Conservation (phyloP, 2,329 filamentous ascomycete species). For the Colletotrichum karsti region DNA sequence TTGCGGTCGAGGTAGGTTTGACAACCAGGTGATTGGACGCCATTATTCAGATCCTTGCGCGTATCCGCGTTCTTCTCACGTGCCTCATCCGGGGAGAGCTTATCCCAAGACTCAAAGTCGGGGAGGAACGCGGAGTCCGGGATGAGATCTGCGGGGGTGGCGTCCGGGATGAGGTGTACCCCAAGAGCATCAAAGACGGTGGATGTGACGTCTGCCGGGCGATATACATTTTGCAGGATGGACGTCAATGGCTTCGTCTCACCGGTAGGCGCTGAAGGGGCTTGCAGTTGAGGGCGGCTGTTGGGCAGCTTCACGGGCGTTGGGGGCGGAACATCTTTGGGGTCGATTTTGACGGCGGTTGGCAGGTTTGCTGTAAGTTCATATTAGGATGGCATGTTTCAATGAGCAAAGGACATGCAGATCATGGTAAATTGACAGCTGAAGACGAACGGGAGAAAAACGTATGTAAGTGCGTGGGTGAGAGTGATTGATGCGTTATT, state of each 20-base stretch:
- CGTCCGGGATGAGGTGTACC: constrained; percentile 62
- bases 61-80: constrained; percentile 57
- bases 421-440: neutral
- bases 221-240: constrained; percentile 62
- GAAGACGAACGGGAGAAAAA: too few species aligned
- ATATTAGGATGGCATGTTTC: constrained; percentile 17
- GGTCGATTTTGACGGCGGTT: constrained; percentile 42
- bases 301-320: constrained; percentile 63
- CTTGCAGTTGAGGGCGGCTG: constrained; percentile 41
- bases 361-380: constrained; percentile 35
- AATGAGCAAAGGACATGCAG: neutral
- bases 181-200: constrained; percentile 66
- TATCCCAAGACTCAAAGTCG: constrained; percentile 61
- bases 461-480: neutral
- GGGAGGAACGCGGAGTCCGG: constrained; percentile 63
- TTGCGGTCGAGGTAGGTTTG: constrained; percentile 66
- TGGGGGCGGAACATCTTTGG: constrained; percentile 63
- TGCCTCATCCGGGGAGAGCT: constrained; percentile 57
- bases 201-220: constrained; percentile 57
- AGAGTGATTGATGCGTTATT: neutral
- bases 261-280: constrained; percentile 25
- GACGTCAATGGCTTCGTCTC: constrained; percentile 51
- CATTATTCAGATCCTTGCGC: constrained; percentile 58
- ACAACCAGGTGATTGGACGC: constrained; percentile 63
- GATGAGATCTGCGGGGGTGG: constrained; percentile 56